A percentile compares a stretch with the other conserved stretches of the same genome.
Evolutionary conservation across 2,329 filamentous ascomycete species (phyloP).

Genomic region (Colletotrichum eremochloae): DNA sequence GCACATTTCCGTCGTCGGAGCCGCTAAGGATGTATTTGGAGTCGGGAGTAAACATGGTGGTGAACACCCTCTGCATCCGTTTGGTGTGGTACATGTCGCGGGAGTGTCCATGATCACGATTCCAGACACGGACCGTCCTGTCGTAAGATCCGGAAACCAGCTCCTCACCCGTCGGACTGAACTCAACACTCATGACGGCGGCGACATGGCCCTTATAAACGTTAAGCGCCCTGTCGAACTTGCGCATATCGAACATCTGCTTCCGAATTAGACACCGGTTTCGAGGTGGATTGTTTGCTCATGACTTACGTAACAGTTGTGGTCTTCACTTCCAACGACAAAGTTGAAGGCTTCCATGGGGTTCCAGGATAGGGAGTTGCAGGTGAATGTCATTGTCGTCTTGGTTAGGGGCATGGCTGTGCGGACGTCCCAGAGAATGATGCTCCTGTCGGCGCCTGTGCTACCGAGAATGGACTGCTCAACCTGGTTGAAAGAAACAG

Average conservation of each 20-base stretch:
- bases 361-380: conserved; percentile 91
- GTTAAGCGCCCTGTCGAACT: conserved; percentile 88
- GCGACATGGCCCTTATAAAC: conserved; percentile 89
- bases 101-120: conserved; percentile 82
- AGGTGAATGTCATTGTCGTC: conserved; percentile 83
- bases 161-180: conserved; percentile 93
- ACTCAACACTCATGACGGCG: conserved; percentile 97
- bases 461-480: conserved; percentile 93
- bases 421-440: conserved; percentile 93
- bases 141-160: conserved; percentile 89
- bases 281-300: not conserved
- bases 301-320: conserved; percentile 73
- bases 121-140: conserved; percentile 90
- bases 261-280: not conserved
- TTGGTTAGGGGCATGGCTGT: conserved; percentile 87
- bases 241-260: conserved; percentile 88
- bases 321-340: conserved; percentile 92
- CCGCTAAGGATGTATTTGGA: conserved; percentile 90
- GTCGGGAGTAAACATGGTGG: conserved; percentile 87
- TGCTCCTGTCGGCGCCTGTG: conserved; percentile 84
- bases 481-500: conserved; percentile 90
- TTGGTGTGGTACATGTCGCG: conserved; percentile 98
- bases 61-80: conserved; percentile 92
- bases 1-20: conserved; percentile 89
- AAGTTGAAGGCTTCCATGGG: conserved; percentile 98